phyloP scores from a whole-genome alignment of 177 flowering plant genomes.

The Vitis hybrid region DNA sequence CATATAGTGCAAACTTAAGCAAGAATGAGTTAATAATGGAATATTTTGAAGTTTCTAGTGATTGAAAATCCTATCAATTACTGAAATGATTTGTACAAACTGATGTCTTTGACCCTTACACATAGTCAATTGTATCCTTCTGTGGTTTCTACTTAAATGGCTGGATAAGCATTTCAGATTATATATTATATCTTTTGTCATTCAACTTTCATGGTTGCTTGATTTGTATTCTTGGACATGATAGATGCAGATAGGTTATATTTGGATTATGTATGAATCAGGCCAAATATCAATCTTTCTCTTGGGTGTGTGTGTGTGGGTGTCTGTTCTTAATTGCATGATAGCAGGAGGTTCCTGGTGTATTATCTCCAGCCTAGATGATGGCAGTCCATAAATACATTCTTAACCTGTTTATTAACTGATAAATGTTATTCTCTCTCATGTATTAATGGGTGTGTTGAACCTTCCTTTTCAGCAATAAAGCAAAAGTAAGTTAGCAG shows the following conservation, averaged over 20 bases:
- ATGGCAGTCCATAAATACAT: conserved; percentile 2
- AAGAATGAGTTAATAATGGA: not conserved
- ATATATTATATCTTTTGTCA: not conserved
- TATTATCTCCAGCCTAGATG: not conserved
- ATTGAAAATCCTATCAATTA: not conserved
- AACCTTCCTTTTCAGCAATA: conserved; percentile 2
- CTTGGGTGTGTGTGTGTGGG: not conserved
- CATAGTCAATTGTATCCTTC: not conserved
- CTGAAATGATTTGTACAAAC: not conserved
- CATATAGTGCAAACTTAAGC: too few species aligned
- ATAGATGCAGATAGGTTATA: not conserved
- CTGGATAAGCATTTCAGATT: not conserved
- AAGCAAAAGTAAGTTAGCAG: not conserved
- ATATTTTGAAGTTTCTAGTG: not conserved
- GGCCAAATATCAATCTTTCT: not conserved
- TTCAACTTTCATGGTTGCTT: conserved; percentile 5
- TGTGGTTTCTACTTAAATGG: not conserved
- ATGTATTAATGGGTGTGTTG: not conserved
- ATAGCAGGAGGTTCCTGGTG: not conserved
- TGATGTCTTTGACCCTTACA: not conserved
- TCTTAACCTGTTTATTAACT: conserved; percentile 13
- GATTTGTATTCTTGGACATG: conserved; percentile 6
- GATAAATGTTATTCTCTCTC: conserved; percentile 6
- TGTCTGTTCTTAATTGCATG: not conserved
- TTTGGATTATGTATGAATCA: conserved; percentile 1